These are phyloP conservation scores for Phytomonas sp. DNA, from an alignment of 208 protist species.

Conservation along the genomic window DNA sequence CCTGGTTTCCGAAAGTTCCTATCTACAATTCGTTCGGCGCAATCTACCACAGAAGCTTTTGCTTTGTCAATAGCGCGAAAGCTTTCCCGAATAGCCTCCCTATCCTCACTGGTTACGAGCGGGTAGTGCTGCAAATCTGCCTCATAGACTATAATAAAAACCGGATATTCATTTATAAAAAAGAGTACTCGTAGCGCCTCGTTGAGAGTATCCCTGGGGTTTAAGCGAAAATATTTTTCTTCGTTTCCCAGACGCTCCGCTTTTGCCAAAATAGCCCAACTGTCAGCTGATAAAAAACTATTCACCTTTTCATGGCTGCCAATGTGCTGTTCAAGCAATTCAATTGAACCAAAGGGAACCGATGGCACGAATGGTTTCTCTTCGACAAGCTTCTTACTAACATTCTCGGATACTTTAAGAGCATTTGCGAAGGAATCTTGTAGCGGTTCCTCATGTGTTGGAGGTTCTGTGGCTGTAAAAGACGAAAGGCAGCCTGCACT, in stretches of 20 bases:
- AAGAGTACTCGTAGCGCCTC: conserved; percentile 70
- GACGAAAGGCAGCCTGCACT: neutral
- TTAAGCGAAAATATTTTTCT: conserved; percentile 54
- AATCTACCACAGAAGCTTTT: neutral
- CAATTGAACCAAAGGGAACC: neutral
- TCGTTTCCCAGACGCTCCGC: conserved; percentile 62
- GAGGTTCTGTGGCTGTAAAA: conserved; percentile 12
- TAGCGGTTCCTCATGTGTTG: conserved; percentile 15
- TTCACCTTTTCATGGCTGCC: neutral
- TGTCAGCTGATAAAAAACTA: conserved; percentile 28
- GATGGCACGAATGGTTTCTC: neutral
- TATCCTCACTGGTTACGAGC: conserved; percentile 69
- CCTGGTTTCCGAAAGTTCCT: neutral
- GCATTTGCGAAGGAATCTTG: conserved; percentile 17
- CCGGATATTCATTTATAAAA: conserved; percentile 84
- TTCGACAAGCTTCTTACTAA: neutral
- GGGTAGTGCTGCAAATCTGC: conserved; percentile 25
- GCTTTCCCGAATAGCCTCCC: conserved; percentile 56
- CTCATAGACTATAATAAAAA: conserved; percentile 56
- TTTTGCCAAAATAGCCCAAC: conserved; percentile 38
- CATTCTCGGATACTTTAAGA: neutral
- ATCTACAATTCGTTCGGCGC: neutral
- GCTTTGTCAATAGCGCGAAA: conserved; percentile 23
- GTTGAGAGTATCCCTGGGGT: conserved; percentile 49
- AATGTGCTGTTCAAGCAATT: neutral